These are phyloP conservation scores for Entophlyctis luteolus DNA, from an alignment of 192 early-diverging fungal genomes.

Conservation along the genomic window DNA sequence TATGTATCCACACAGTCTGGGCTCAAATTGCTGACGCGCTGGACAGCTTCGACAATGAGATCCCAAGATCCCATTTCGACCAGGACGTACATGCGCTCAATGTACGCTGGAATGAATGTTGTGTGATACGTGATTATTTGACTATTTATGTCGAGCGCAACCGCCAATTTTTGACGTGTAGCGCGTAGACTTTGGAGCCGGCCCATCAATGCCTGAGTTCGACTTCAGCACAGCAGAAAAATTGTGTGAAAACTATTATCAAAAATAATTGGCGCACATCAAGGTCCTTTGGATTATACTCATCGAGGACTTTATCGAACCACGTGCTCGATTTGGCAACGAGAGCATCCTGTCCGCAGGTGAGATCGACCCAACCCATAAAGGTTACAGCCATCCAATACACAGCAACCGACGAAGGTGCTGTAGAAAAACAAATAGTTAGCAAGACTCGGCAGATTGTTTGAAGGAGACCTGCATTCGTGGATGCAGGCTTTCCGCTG, in stretches of 20 bases:
- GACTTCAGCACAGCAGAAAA: neutral
- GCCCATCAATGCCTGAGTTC: slow-evolving; percentile 41
- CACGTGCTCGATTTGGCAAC: slow-evolving; percentile 32
- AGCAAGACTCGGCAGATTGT: too few species aligned
- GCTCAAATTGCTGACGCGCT: slow-evolving; percentile 28
- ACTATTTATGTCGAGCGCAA: slow-evolving; percentile 46
- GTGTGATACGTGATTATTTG: slow-evolving; percentile 46
- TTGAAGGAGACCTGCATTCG: too few species aligned
- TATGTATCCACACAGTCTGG: slow-evolving; percentile 47
- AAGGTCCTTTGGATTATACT: slow-evolving; percentile 39
- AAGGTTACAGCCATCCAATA: slow-evolving; percentile 20
- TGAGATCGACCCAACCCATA: slow-evolving; percentile 50
- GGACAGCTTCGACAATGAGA: slow-evolving; percentile 43
- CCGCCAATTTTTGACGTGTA: slow-evolving; percentile 31
- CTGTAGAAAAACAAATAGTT: too few species aligned
- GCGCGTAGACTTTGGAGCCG: slow-evolving; percentile 32
- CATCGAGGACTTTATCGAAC: slow-evolving; percentile 48
- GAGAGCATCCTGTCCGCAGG: slow-evolving; percentile 23
- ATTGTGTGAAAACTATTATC: neutral
- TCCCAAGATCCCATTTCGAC: slow-evolving; percentile 49
- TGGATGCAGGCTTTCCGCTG: neutral
- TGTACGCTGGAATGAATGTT: slow-evolving; percentile 47
- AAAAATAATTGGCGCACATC: slow-evolving; percentile 35
- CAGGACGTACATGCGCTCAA: slow-evolving; percentile 48
- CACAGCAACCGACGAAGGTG: neutral